phyloP scores from a whole-genome alignment of 805 yeast genomes.

The Priceomyces haplophilus region DNA sequence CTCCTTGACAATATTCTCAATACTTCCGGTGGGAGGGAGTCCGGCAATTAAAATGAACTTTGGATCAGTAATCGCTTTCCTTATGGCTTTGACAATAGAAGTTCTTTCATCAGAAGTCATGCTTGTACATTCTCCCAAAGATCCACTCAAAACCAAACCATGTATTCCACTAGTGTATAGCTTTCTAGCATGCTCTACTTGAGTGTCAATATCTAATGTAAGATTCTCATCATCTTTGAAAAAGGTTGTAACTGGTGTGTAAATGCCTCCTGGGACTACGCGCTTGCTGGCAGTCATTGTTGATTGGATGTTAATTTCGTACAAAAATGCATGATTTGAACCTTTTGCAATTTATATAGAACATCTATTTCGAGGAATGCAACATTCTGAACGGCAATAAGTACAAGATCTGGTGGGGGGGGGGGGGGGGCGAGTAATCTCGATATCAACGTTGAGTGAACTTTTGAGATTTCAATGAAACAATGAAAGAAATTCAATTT shows the following conservation, averaged over 20 bases:
- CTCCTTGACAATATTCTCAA: slow-evolving; percentile 25
- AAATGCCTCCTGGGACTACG: slow-evolving; percentile 22
- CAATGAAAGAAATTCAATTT: no score
- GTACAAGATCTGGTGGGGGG: no score
- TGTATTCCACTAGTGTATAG: slow-evolving; percentile 26
- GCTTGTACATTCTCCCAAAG: slow-evolving; percentile 40
- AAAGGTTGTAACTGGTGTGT: slow-evolving; percentile 31
- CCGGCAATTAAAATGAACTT: slow-evolving; percentile 33
- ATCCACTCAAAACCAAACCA: slow-evolving; percentile 38
- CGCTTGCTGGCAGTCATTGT: slow-evolving; percentile 3
- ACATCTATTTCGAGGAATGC: no score
- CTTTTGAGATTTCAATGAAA: no score
- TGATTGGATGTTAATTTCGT: no score
- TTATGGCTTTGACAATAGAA: slow-evolving; percentile 22
- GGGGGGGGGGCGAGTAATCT: no score
- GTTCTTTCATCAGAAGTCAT: slow-evolving; percentile 29
- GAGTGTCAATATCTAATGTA: slow-evolving; percentile 25
- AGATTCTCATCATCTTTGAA: slow-evolving; percentile 23
- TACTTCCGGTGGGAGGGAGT: slow-evolving; percentile 22
- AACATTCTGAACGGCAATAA: no score
- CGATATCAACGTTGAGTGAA: no score
- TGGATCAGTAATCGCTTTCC: slow-evolving; percentile 29
- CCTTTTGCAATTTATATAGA: not conserved
- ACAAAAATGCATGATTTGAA: not conserved
- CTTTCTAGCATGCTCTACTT: slow-evolving; percentile 27